These are phyloP conservation scores for Cajanus cajan DNA, from an alignment of 306 rosid genomes.

Conservation along the genomic window DNA sequence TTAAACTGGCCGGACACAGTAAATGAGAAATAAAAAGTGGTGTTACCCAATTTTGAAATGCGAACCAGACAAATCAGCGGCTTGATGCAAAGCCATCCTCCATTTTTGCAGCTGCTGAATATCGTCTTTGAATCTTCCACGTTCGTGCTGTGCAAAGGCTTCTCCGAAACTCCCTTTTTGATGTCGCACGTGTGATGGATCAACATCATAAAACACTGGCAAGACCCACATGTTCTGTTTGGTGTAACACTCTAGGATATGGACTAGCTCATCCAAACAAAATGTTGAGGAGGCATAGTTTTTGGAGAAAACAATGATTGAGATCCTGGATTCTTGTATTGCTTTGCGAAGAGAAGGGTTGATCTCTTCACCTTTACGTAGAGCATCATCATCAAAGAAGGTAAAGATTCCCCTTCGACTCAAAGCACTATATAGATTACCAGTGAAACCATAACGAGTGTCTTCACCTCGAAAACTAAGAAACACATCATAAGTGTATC, in stretches of 20 bases:
- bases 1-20: too few relatives aligned
- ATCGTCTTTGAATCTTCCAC: not conserved
- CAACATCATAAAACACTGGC: constrained; percentile 12
- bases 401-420: not conserved
- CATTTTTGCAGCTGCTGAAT: not conserved
- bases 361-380: not conserved
- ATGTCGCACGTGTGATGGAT: constrained; percentile 9
- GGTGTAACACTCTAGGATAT: not conserved
- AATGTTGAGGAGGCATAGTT: not conserved
- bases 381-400: constrained; percentile 1
- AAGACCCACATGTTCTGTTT: not conserved
- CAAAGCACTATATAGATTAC: not conserved
- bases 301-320: constrained; percentile 11
- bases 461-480: constrained; percentile 14
- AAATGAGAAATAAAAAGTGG: not conserved
- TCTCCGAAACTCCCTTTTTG: not conserved
- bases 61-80: not conserved
- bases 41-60: not conserved
- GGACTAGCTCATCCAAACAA: not conserved
- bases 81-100: not conserved
- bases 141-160: not conserved
- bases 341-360: not conserved
- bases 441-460: not conserved
- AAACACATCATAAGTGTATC: constrained; percentile 8
- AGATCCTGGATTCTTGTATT: not conserved